A percentile compares a stretch with the other conserved stretches of the same genome.
Evolutionary conservation across 352 stramenopile species (phyloP).

Genomic region (Phytophthora vignae): DNA sequence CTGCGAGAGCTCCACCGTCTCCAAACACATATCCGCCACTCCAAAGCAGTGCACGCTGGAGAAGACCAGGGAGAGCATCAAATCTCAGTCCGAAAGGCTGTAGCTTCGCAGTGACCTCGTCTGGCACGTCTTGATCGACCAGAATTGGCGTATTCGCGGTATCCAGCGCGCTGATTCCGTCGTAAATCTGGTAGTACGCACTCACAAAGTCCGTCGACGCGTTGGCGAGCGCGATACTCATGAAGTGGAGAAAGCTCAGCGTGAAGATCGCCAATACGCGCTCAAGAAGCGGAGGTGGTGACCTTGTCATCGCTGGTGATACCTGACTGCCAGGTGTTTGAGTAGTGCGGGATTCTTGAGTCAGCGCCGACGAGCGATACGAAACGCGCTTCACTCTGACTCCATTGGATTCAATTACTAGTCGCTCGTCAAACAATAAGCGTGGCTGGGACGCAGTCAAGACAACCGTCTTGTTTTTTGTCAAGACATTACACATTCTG

Average conservation of each 20-base stretch:
- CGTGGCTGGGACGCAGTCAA: background rate
- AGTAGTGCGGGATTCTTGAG: conserved; percentile 3
- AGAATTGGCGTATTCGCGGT: background rate
- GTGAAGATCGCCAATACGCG: background rate
- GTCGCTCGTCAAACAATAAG: conserved; percentile 5
- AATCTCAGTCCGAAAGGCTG: conserved; percentile 32
- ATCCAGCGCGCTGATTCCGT: background rate
- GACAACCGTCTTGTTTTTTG: conserved; percentile 9
- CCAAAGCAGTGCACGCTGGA: conserved; percentile 50
- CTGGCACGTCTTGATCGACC: conserved; percentile 22
- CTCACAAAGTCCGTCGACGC: conserved; percentile 29
- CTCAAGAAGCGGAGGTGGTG: background rate
- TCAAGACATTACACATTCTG: conserved; percentile 24
- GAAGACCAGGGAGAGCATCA: conserved; percentile 26
- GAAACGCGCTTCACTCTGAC: conserved; percentile 5
- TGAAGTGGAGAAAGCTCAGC: background rate
- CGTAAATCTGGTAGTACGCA: conserved; percentile 32
- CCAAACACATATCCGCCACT: conserved; percentile 41
- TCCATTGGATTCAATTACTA: background rate
- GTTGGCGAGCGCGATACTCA: background rate
- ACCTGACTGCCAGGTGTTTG: conserved; percentile 11
- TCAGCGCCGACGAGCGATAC: conserved; percentile 1
- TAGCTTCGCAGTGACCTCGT: conserved; percentile 31
- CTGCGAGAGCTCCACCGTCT: conserved; percentile 20
- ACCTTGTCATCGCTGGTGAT: conserved; percentile 11